Conservation (phyloP, 257 asterid species). For the Fraxinus anomala region DNA sequence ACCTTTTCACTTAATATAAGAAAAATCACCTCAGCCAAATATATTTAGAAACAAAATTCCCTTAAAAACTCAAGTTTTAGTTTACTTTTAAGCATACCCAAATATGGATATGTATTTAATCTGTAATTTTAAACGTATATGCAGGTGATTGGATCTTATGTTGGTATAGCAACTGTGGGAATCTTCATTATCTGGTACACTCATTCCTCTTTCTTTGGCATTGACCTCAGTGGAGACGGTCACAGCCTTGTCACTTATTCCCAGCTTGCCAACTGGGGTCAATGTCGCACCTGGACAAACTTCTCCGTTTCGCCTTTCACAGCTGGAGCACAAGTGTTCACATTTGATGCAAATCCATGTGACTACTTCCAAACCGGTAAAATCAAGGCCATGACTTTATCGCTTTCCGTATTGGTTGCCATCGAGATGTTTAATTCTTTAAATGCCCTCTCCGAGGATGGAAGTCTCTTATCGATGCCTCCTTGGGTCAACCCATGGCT, state of each 20-base stretch:
- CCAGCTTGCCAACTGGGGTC: constrained; percentile 94
- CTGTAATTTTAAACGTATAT: constrained; percentile 10
- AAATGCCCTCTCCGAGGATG: constrained; percentile 94
- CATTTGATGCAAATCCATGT: constrained; percentile 66
- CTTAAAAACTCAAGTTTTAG: too few relatives aligned
- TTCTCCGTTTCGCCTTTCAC: constrained; percentile 82
- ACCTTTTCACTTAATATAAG: too few relatives aligned
- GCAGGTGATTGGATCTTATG: constrained; percentile 89
- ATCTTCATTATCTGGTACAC: constrained; percentile 91
- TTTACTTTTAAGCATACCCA: too few relatives aligned
- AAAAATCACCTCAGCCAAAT: too few relatives aligned
- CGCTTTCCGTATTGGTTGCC: constrained; percentile 88
- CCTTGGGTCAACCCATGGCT: constrained; percentile 99
- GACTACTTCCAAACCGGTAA: constrained; percentile 90
- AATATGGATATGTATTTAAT: neutral
- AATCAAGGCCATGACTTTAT: constrained; percentile 93
- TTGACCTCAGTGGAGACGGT: constrained; percentile 82
- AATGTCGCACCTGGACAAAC: constrained; percentile 82
- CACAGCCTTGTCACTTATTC: constrained; percentile 88
- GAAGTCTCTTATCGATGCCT: constrained; percentile 90
- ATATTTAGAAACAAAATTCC: too few relatives aligned
- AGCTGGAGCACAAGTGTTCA: constrained; percentile 62
- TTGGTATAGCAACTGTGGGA: constrained; percentile 94
- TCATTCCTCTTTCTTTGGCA: constrained; percentile 83
- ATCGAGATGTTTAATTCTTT: constrained; percentile 97